Evolutionary conservation across 208 protist genomes (phyloP).

Genomic region (Wallacemonas sp.): DNA sequence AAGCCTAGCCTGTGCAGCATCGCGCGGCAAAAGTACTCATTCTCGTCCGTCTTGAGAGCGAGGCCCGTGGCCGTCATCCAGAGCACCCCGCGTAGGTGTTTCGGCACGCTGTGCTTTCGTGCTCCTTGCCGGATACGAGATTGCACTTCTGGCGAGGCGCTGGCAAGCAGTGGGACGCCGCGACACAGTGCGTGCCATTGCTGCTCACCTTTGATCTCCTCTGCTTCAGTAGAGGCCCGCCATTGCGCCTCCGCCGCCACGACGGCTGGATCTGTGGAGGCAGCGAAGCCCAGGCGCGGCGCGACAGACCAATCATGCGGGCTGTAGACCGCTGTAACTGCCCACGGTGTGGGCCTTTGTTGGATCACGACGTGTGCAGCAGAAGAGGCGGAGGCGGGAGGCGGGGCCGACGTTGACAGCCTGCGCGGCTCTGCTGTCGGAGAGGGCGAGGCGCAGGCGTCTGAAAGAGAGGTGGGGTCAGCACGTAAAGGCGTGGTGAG

Average conservation of each 20-base stretch:
- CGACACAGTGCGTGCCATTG: constrained; percentile 46
- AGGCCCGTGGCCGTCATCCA: constrained; percentile 74
- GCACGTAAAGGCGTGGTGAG: not conserved
- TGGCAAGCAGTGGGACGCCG: constrained; percentile 54
- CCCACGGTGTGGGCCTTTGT: constrained; percentile 28
- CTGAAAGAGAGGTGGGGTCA: not conserved
- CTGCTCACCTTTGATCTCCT: constrained; percentile 44
- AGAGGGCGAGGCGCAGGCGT: not conserved
- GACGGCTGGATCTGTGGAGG: constrained; percentile 17
- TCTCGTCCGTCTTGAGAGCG: constrained; percentile 69
- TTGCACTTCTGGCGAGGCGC: constrained; percentile 26
- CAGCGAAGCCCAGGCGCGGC: constrained; percentile 52
- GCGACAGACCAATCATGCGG: constrained; percentile 46
- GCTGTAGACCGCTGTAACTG: constrained; percentile 42
- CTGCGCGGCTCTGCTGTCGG: not conserved
- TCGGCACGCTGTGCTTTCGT: constrained; percentile 37
- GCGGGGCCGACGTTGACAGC: too few relatives aligned
- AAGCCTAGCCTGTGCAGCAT: constrained; percentile 57
- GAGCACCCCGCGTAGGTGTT: constrained; percentile 52
- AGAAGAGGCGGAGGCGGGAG: too few relatives aligned
- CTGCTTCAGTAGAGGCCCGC: constrained; percentile 16
- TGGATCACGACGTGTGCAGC: not conserved
- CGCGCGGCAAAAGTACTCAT: constrained; percentile 64
- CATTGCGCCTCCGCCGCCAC: constrained; percentile 24
- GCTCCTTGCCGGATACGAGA: constrained; percentile 38